A percentile compares a stretch with the other conserved stretches of the same genome.
Conservation (phyloP, 2,329 filamentous ascomycete genomes). For the Trichoderma sp. region DNA sequence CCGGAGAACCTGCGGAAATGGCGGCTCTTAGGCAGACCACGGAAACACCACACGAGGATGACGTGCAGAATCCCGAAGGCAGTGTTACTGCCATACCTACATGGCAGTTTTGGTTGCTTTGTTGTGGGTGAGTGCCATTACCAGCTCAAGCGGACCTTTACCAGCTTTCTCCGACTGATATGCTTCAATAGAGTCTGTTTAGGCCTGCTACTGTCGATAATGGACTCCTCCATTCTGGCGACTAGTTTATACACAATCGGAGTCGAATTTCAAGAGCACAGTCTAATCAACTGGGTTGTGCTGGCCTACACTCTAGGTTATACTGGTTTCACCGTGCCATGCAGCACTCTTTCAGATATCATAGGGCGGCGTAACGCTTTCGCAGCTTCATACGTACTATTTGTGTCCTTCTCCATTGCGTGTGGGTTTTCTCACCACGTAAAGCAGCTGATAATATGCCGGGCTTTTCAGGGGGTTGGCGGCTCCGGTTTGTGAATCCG, state of each 20-base stretch:
- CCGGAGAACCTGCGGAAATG: background rate
- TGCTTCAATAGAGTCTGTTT: constrained; percentile 41
- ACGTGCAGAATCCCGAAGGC: background rate
- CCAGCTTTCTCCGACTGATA: background rate
- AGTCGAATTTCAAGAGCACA: constrained; percentile 45
- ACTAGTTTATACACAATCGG: constrained; percentile 57
- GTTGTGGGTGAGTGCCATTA: constrained; percentile 30
- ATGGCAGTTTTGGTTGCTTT: constrained; percentile 35
- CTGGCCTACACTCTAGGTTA: constrained; percentile 56
- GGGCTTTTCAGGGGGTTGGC: constrained; percentile 50
- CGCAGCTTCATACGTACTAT: constrained; percentile 48
- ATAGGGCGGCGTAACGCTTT: constrained; percentile 53
- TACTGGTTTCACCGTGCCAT: constrained; percentile 54
- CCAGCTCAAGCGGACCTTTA: background rate
- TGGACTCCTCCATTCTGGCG: constrained; percentile 60
- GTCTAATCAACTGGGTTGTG: constrained; percentile 51
- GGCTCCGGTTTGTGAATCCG: constrained; percentile 42
- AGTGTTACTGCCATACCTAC: constrained; percentile 25
- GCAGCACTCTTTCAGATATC: constrained; percentile 53
- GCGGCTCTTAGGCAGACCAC: background rate
- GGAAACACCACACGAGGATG: background rate
- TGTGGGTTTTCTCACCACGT: constrained; percentile 41
- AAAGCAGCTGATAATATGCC: constrained; percentile 47
- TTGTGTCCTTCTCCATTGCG: constrained; percentile 54
- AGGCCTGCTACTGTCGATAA: constrained; percentile 55